Base-by-base conservation (phyloP, 192 early-diverging fungal genomes). In the Coemansia sp. region DNA sequence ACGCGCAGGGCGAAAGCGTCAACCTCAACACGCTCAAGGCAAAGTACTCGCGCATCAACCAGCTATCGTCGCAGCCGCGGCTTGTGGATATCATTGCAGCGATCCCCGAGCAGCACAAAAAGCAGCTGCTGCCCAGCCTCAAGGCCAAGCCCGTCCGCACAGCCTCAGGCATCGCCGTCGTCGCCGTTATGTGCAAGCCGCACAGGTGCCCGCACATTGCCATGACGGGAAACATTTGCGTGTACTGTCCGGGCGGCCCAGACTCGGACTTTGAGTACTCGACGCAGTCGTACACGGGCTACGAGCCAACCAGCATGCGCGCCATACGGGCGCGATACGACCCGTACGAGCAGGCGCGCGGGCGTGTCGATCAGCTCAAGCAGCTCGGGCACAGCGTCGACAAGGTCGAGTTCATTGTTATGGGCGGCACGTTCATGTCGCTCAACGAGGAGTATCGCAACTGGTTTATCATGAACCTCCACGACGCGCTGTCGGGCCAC, bases 371-470 rank as follows among this genome's bases (percentile, higher is more conserved):
- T 77, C 98, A 99, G 80, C 88, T 99, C 6, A 89, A 93, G 73
- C 75, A 85, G 58, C 86, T 99, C 52, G 98, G 98, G 0, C 98
- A 99, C 70, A 92, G 85, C 69, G 96, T 98, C 34, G 98, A 99
- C 76, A 99, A 99, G 75, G 95, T 95, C 34, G 98, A 99, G 78
- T 99, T 95, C 74, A 97, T 99, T 69, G 78, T 99, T 52, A 99
- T 99, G 98, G 98, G 98, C 53, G 98, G 98, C 38, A 99, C 98
- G 0, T 99, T 99, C 76, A 99, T 99, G 98, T 95, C 93, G 6
- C 75, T 99, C 65, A 68, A 88, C 6, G 95, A 98, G 76, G 94
- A 98, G 18, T 99, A 99, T 82, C 86, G 95, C 61, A 92, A 94
- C 79, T 97, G 95, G 95, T 99, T 99, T 75, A 98, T 99, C 69